Conservation (phyloP, 345 rosid species). For the Cardiospermum halicacabum region DNA sequence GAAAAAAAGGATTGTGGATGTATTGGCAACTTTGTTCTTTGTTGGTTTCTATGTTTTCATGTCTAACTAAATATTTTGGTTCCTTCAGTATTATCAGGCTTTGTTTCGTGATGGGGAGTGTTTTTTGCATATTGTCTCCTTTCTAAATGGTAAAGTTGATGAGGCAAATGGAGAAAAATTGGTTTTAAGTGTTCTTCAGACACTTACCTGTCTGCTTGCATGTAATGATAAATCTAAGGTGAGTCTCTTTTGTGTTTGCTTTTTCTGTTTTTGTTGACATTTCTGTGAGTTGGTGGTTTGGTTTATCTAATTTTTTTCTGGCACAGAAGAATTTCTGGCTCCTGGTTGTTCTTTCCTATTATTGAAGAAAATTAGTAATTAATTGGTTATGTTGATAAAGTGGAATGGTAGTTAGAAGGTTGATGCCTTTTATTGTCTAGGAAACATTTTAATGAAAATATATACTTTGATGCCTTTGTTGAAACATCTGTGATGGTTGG, state of each 20-base stretch:
- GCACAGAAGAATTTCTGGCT: conserved; percentile 6
- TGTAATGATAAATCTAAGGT: conserved; percentile 89
- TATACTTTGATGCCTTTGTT: neutral
- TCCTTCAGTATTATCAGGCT: conserved; percentile 77
- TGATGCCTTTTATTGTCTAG: neutral
- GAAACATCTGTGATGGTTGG: neutral
- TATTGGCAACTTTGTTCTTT: conserved; percentile 10
- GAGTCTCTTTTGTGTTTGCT: conserved; percentile 20
- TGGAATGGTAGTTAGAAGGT: neutral
- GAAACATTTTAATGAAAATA: neutral
- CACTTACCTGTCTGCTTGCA: conserved; percentile 77
- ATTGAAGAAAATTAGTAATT: neutral
- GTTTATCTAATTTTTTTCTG: neutral
- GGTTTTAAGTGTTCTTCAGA: conserved; percentile 81
- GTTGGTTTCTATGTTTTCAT: conserved; percentile 10
- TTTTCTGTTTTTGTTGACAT: neutral
- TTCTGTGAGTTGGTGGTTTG: conserved; percentile 13
- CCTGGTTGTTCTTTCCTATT: neutral
- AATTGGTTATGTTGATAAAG: neutral
- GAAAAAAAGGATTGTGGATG: neutral
- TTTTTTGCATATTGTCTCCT: conserved; percentile 89
- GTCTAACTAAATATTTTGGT: conserved; percentile 23
- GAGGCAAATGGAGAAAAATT: conserved; percentile 72
- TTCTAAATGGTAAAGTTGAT: conserved; percentile 81
- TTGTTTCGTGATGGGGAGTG: conserved; percentile 89